Evolutionary conservation across 345 rosid genomes (phyloP), one percentile per base, ranked within the genome.

Genomic region (Geranium rotundifolium): DNA sequence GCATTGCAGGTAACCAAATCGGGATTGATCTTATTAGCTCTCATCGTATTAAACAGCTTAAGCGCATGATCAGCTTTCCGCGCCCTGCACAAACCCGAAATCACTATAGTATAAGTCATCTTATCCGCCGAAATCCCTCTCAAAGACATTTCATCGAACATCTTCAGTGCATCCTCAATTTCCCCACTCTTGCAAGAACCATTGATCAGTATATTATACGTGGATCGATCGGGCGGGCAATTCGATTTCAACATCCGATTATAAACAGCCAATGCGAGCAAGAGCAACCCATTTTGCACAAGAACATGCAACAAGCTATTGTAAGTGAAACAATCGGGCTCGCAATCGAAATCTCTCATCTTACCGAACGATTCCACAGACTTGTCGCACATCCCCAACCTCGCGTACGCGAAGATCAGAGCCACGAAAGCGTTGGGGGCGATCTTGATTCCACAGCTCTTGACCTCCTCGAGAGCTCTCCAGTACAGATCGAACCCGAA

Each of bases 111-210:
- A 62, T 83, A 88, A 0, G 68, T 81, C 59, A 75, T 63, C 59
- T 65, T 72, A 64, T 81, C 74, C 0, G 99, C 95, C 49, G 31
- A 58, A 34, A 88, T 69, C 12, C 86, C 89, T 68, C 81, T 81
- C 14, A 57, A 19, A 0, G 68, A 50, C 99, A 93, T 93, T 76
- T 87, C 91, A 55, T 87, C 90, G 19, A 89, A 78, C 97, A 93
- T n/a, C 67, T 75, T 72, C 56, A 81, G 82, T 4, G 99, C 96
- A 63, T 84, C 78, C 9, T 39, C n/a, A 10, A 65, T 73, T 61
- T 81, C 77, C 49, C 87, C 83, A 71, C 72, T 66, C 71, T 82
- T 83, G 17, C 79, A 78, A 76, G 84, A 63, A 1, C 91, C 93
- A 29, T 77, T 73, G 54, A 92, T 82, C 86, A 90, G 70, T 65